These are phyloP conservation scores for Barnettozyma sucrosica DNA, from an alignment of 805 yeast species.

Conservation along the genomic window DNA sequence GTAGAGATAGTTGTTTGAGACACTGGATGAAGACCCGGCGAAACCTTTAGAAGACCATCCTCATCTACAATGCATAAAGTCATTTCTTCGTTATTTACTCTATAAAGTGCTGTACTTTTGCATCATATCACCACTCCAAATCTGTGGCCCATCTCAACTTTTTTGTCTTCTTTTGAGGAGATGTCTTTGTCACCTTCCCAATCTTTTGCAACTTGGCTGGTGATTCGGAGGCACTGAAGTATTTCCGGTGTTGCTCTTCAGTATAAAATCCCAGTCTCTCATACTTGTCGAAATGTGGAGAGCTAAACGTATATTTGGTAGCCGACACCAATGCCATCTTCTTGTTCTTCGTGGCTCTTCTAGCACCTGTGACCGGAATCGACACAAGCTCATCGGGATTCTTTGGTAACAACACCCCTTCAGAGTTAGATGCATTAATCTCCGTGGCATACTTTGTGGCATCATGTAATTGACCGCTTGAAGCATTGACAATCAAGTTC, in stretches of 20 bases:
- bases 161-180: slow-evolving; percentile 8
- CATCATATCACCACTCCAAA: slow-evolving; percentile 17
- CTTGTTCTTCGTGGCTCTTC: slow-evolving; percentile 13
- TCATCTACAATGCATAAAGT: background rate
- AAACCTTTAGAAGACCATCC: background rate
- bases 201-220: slow-evolving; percentile 12
- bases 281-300: background rate
- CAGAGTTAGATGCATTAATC: slow-evolving; percentile 54
- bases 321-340: slow-evolving; percentile 20
- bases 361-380: slow-evolving; percentile 35
- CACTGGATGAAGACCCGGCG: slow-evolving; percentile 15
- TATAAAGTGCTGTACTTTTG: background rate
- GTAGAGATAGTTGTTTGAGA: slow-evolving; percentile 22
- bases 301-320: slow-evolving; percentile 2
- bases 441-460: slow-evolving; percentile 69
- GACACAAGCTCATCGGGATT: slow-evolving; percentile 52
- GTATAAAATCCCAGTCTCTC: slow-evolving; percentile 20
- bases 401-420: slow-evolving; percentile 58
- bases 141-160: slow-evolving; percentile 21
- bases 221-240: slow-evolving; percentile 8
- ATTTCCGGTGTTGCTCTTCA: slow-evolving; percentile 15
- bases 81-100: background rate
- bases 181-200: slow-evolving; percentile 5
- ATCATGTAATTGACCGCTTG: slow-evolving; percentile 53
- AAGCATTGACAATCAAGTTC: slow-evolving; percentile 53